phyloP scores from a whole-genome alignment of 2,329 filamentous ascomycete species.

The Trichoderma koningii region DNA sequence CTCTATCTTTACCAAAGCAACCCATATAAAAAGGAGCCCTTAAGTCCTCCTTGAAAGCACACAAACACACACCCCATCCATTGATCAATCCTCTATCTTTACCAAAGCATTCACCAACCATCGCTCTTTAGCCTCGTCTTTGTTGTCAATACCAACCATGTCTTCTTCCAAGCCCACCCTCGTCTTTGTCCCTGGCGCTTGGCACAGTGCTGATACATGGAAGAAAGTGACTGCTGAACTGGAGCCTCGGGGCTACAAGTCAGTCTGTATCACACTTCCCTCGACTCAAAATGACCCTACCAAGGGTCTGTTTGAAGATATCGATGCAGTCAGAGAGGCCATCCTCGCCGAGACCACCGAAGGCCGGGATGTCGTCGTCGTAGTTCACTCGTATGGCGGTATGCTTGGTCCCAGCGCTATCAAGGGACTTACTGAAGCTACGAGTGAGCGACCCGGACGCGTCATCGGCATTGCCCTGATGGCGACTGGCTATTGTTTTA shows the following conservation, averaged over 20 bases:
- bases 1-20: no score
- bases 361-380: slow-evolving; percentile 48
- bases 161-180: slow-evolving; percentile 36
- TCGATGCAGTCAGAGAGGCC: slow-evolving; percentile 43
- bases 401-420: slow-evolving; percentile 50
- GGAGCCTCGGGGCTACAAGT: slow-evolving; percentile 38
- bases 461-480: slow-evolving; percentile 50
- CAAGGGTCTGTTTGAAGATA: slow-evolving; percentile 46
- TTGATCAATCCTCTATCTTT: background rate
- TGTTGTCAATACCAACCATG: slow-evolving; percentile 27
- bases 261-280: slow-evolving; percentile 43
- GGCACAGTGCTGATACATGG: slow-evolving; percentile 48
- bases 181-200: slow-evolving; percentile 51
- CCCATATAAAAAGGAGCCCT: background rate
- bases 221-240: slow-evolving; percentile 41
- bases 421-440: slow-evolving; percentile 43
- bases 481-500: slow-evolving; percentile 46
- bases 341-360: slow-evolving; percentile 42
- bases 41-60: background rate
- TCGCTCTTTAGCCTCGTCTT: background rate
- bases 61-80: no score
- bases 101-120: background rate
- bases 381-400: slow-evolving; percentile 54
- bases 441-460: slow-evolving; percentile 34
- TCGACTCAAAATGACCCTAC: slow-evolving; percentile 41